Percentiles rank a stretch among this genome's conserved stretches.
phyloP scores from a whole-genome alignment of 768 basidiomycete species.

The Mrakia hoshinonis region DNA sequence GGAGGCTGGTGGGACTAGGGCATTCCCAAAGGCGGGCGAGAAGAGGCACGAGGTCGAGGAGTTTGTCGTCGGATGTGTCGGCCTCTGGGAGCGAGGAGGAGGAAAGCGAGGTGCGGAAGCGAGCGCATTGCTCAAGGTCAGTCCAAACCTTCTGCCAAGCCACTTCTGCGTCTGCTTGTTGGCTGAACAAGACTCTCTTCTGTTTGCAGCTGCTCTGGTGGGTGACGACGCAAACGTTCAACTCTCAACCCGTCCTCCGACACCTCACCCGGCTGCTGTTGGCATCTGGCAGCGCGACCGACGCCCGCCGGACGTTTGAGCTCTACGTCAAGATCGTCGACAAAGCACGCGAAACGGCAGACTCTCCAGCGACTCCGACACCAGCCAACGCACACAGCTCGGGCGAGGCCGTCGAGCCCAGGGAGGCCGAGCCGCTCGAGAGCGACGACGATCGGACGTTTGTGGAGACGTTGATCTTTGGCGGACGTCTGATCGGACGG shows the following conservation, averaged over 20 bases:
- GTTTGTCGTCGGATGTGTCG: slow-evolving; percentile 70
- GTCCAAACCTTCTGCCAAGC: slow-evolving; percentile 38
- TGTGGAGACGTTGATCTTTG: slow-evolving; percentile 68
- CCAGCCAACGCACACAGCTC: slow-evolving; percentile 6
- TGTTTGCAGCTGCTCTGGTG: slow-evolving; percentile 70
- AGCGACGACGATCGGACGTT: slow-evolving; percentile 62
- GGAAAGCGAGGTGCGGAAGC: slow-evolving; percentile 51
- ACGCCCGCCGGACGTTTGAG: slow-evolving; percentile 57
- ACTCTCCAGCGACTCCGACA: slow-evolving; percentile 21
- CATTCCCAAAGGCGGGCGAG: slow-evolving; percentile 73
- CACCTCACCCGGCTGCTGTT: slow-evolving; percentile 67
- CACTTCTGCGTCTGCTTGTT: not conserved
- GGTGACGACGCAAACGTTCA: slow-evolving; percentile 88
- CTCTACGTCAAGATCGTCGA: slow-evolving; percentile 76
- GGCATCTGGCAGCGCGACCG: slow-evolving; percentile 46
- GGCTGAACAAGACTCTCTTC: not conserved
- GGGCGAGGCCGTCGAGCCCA: slow-evolving; percentile 21
- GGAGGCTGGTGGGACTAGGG: slow-evolving; percentile 49
- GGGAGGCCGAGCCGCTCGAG: slow-evolving; percentile 38
- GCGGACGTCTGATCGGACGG: slow-evolving; percentile 65
- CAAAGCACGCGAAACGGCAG: slow-evolving; percentile 64
- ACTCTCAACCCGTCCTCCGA: slow-evolving; percentile 73
- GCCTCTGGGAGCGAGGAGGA: slow-evolving; percentile 69
- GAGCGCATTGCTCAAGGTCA: slow-evolving; percentile 72
- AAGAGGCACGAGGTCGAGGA: slow-evolving; percentile 70